phyloP scores from a whole-genome alignment of 1,284 basidiomycete species.

The Papiliotrema nemorosa region DNA sequence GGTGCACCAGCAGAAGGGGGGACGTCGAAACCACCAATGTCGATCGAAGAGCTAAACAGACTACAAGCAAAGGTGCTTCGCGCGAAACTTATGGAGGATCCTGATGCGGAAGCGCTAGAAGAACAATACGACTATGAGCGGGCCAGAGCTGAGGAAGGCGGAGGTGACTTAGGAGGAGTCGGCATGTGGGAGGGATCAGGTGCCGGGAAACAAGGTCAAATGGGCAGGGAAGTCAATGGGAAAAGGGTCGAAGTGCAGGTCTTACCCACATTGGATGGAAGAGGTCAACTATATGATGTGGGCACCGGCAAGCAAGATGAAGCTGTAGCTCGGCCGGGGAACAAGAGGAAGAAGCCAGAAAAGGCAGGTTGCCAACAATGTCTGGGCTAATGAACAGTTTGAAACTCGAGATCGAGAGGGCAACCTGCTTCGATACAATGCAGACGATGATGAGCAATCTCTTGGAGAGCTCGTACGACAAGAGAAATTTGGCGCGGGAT shows the following conservation, averaged over 20 bases:
- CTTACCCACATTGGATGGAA: slow-evolving; percentile 82
- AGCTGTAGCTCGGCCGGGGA: slow-evolving; percentile 55
- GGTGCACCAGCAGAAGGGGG: neutral
- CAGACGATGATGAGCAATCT: slow-evolving; percentile 81
- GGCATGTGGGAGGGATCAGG: slow-evolving; percentile 36
- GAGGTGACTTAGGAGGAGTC: slow-evolving; percentile 45
- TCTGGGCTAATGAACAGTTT: slow-evolving; percentile 51
- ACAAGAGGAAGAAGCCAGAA: slow-evolving; percentile 66
- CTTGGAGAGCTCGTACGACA: slow-evolving; percentile 89
- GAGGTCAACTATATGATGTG: slow-evolving; percentile 85
- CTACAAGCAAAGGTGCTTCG: slow-evolving; percentile 89
- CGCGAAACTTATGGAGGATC: slow-evolving; percentile 74
- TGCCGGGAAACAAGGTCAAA: slow-evolving; percentile 28
- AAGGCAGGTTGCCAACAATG: slow-evolving; percentile 53
- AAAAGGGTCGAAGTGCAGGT: slow-evolving; percentile 63
- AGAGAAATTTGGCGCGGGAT: slow-evolving; percentile 83
- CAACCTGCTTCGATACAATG: slow-evolving; percentile 74
- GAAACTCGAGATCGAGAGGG: slow-evolving; percentile 90
- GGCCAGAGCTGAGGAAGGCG: slow-evolving; percentile 51
- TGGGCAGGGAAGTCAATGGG: slow-evolving; percentile 32
- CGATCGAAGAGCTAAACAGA: slow-evolving; percentile 69
- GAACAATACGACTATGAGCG: slow-evolving; percentile 72
- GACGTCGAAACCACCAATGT: slow-evolving; percentile 42
- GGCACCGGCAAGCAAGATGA: slow-evolving; percentile 58
- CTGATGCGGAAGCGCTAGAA: slow-evolving; percentile 71